Evolutionary conservation across 2,329 filamentous ascomycete species (phyloP).

Genomic region (Nemania sp.): DNA sequence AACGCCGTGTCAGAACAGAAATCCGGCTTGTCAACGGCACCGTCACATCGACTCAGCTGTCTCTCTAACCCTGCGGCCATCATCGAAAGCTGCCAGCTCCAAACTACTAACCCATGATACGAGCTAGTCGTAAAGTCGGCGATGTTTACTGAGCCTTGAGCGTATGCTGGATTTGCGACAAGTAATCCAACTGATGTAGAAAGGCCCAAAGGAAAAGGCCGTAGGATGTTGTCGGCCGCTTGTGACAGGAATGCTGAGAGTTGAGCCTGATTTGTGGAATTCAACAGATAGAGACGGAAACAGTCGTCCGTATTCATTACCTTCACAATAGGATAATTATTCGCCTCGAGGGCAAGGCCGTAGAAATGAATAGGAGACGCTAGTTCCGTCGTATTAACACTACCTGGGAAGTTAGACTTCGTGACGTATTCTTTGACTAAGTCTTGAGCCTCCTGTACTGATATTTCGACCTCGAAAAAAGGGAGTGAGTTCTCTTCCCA

Average conservation of each 20-base stretch:
- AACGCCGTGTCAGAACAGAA: constrained; percentile 64
- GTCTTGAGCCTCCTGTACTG: constrained; percentile 56
- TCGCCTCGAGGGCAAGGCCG: constrained; percentile 67
- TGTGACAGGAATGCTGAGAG: constrained; percentile 68
- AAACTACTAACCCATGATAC: constrained; percentile 74
- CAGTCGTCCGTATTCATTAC: constrained; percentile 74
- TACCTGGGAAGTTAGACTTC: constrained; percentile 57
- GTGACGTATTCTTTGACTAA: constrained; percentile 63
- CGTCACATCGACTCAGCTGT: constrained; percentile 66
- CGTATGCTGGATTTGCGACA: constrained; percentile 71
- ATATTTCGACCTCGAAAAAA: constrained; percentile 66
- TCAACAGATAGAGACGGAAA: constrained; percentile 72
- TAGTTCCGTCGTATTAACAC: constrained; percentile 58
- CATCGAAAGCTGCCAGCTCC: constrained; percentile 74
- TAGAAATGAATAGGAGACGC: constrained; percentile 63
- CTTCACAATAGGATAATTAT: constrained; percentile 61
- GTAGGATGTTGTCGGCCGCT: constrained; percentile 67
- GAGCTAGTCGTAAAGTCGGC: constrained; percentile 67
- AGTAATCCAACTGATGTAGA: constrained; percentile 67
- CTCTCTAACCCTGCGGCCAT: constrained; percentile 70
- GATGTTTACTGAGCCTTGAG: constrained; percentile 59
- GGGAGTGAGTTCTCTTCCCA: constrained; percentile 72
- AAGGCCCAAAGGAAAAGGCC: constrained; percentile 69
- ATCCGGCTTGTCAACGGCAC: constrained; percentile 52
- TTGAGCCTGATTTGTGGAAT: constrained; percentile 68